Evolutionary conservation across 2,329 filamentous ascomycete species (phyloP), one percentile per base, ranked within the genome.

Genomic region (Aspergillus clavatus): DNA sequence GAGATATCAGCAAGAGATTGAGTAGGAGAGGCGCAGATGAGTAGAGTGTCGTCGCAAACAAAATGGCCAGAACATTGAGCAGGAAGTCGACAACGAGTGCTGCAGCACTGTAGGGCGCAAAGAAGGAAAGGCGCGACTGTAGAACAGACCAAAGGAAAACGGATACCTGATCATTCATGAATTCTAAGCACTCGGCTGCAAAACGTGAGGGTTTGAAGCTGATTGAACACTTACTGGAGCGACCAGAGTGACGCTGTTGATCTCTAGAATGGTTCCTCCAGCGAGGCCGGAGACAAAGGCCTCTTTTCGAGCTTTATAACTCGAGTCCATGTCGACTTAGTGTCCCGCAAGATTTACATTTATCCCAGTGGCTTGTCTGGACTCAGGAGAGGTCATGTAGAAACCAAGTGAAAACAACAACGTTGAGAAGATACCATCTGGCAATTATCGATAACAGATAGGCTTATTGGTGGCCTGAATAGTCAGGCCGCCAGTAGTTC

Each of bases 261-360:
- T 90, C 66, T 98, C 93, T 56, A 78, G 73, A 49, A 95, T 83
- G 24, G 82, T 79, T 47, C 93, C 89, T 31, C 93, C 93, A 5
- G 85, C 83, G 23, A 95, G 81, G 66, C 89, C 87, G 43, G 91
- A 95, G 61, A 98, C 93, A 67, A 95, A 95, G 63, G 89, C 89
- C 75, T 95, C 90, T 73, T 98, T 98, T 56, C 86, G 78, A 60
- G 86, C 81, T 72, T 96, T 98, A 75, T 96, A 95, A 69, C 78
- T 84, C 42, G 62, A 54, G 35, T 67, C 63, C 68, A 68, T 69
- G 7, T 40, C 60, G 28, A 29, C 19, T 23, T 33, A 29, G 33
- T 16, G 38, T 42, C 27, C 23, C 14, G 14, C 5, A 16, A 45
- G 8, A 24, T 23, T 18, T 8, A 19, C 38, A 4, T 19, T 39